Evolutionary conservation across 495 filamentous ascomycete genomes (phyloP), one percentile per base, ranked within the genome.

Genomic region (Letharia lupina): DNA sequence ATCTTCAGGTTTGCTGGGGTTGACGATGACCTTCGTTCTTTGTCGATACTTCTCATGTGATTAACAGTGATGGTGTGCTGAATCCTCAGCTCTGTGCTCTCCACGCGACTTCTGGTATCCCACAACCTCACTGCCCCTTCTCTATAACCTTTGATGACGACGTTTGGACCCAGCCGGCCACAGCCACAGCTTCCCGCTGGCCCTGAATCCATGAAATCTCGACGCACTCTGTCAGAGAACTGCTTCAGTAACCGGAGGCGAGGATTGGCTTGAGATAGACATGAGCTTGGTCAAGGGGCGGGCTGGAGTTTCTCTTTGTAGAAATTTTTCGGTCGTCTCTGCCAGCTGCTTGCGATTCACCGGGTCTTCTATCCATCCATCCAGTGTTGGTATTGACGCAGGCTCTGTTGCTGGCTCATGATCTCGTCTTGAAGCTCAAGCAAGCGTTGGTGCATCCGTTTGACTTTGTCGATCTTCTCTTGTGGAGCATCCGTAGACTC

Each of bases 341-440:
- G 89, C 85, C 77, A 98, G 82, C 82, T 97, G 95, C 78, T 98
- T 98, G 87, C 94, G 98, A 75, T 79, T 88, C 94, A 98, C 98
- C 79, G 98, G 80, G 78, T 84, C 94, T 81, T 96, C 93, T 75
- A 98, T 98, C 94, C 94, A 98, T 69, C 93, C 91, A 77, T 98
- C 94, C 48, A 98, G 80, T 47, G 92, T 95, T 45, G 91, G 88
- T 79, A 96, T 94, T 65, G 91, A 89, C 44, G 90, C 84, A 15
- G 95, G 87, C 76, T 98, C 95, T 60, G 85, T 82, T 33, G 83
- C 80, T 68, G 89, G 86, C 62, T 77, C 74, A 83, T 84, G 57
- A 92, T 91, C 57, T 90, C 82, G 61, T 76, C 76, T 77, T 92
- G 91, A 82, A 89, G 84, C 20, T 65, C 69, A 56, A 80, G 75